phyloP scores from a whole-genome alignment of 176 grass and related monocot genomes.

The Aegilops tauschii region DNA sequence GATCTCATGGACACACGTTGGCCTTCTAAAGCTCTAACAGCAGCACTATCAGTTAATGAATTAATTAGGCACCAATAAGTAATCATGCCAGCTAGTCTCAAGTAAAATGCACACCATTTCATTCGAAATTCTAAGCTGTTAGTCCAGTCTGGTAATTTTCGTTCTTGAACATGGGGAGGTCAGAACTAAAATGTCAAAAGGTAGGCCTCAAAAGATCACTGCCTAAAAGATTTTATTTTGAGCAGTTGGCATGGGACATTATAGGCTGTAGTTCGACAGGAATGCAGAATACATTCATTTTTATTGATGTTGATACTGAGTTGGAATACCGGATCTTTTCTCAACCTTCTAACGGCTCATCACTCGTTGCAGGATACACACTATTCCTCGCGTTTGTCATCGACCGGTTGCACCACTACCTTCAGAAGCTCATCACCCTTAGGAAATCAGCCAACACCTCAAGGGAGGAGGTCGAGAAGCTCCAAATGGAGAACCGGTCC shows the following conservation, averaged over 20 bases:
- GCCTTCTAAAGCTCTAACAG: neutral
- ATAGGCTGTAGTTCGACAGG: neutral
- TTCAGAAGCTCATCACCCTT: conserved; percentile 55
- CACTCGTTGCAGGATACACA: conserved; percentile 54
- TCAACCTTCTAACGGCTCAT: conserved; percentile 9
- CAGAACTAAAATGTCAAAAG: neutral
- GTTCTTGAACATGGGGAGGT: neutral
- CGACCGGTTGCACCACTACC: conserved; percentile 79
- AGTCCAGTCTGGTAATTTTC: neutral
- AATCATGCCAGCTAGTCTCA: neutral
- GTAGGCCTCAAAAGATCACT: neutral
- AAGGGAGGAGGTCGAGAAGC: conserved; percentile 71
- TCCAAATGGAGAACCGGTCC: conserved; percentile 61
- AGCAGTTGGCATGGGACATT: neutral
- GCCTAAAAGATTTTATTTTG: neutral
- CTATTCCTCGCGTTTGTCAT: conserved; percentile 86
- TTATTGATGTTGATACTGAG: neutral
- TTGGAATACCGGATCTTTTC: neutral
- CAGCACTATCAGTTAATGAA: neutral
- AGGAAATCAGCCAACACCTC: conserved; percentile 54
- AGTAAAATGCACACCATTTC: neutral
- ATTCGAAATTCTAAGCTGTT: neutral
- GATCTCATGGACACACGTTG: neutral
- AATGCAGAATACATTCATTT: neutral
- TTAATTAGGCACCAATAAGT: neutral